phyloP scores from a whole-genome alignment of 768 basidiomycete genomes.

The Kwoniella sp. region DNA sequence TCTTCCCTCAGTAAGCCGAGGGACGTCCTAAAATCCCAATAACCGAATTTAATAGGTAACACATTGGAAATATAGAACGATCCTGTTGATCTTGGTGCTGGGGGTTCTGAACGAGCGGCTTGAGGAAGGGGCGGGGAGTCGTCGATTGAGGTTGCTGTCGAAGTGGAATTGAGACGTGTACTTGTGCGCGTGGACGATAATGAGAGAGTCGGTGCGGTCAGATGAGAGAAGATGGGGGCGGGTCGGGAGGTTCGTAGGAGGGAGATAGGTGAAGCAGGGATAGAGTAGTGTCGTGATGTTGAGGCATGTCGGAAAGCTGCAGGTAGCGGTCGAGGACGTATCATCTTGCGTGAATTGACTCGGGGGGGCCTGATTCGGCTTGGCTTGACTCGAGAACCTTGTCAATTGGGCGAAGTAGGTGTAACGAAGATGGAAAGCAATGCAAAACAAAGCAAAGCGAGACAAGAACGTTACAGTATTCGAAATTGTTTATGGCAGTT shows the following conservation, averaged over 20 bases:
- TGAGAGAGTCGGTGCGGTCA: background rate
- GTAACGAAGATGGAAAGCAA: background rate
- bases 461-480: too few relatives aligned
- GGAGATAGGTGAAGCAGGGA: background rate
- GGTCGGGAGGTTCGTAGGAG: background rate
- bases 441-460: background rate
- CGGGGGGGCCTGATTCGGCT: too few relatives aligned
- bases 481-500: too few relatives aligned
- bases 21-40: constrained; percentile 47
- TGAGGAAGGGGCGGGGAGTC: background rate
- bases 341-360: too few relatives aligned
- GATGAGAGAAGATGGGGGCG: background rate
- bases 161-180: background rate
- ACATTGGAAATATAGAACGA: constrained; percentile 56
- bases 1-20: constrained; percentile 45
- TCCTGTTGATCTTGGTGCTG: constrained; percentile 12
- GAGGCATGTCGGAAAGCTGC: background rate
- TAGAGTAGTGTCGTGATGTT: background rate
- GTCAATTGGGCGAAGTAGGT: too few relatives aligned
- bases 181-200: background rate
- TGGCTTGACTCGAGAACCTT: too few relatives aligned
- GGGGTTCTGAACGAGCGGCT: background rate
- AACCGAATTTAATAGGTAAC: constrained; percentile 43
- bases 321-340: background rate
- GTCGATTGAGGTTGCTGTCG: background rate